Evolutionary conservation across 1,139 yeast genomes (phyloP).

Genomic region (Saccharomycopsis hybrid): DNA sequence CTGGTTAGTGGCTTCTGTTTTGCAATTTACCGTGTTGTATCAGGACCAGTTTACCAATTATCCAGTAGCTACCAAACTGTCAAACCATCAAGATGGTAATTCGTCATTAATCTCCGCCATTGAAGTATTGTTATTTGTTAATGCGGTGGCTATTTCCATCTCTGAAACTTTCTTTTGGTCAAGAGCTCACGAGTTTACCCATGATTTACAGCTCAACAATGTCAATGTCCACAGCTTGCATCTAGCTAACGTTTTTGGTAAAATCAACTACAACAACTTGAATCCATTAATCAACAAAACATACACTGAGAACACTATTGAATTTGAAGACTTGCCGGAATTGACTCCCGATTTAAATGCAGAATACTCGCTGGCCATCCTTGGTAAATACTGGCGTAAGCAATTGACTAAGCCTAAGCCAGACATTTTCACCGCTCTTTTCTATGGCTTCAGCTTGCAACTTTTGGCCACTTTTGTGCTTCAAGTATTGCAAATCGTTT

Average conservation of each 20-base stretch:
- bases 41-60: conserved; percentile 32
- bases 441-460: conserved; percentile 41
- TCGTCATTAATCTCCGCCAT: no score
- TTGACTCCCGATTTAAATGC: conserved; percentile 47
- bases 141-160: conserved; percentile 22
- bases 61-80: conserved; percentile 22
- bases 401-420: conserved; percentile 31
- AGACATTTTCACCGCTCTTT: conserved; percentile 34
- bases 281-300: conserved; percentile 46
- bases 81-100: no score
- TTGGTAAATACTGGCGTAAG: conserved; percentile 34
- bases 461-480: conserved; percentile 38
- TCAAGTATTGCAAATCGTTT: conserved; percentile 40
- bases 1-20: conserved; percentile 35
- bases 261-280: conserved; percentile 28
- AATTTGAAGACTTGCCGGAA: conserved; percentile 47
- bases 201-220: conserved; percentile 9
- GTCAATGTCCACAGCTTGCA: conserved; percentile 11
- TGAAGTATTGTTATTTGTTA: neutral
- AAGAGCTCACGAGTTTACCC: conserved; percentile 28
- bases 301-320: conserved; percentile 40
- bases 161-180: conserved; percentile 32
- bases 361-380: conserved; percentile 28
- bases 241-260: conserved; percentile 9
- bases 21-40: conserved; percentile 27